Base-by-base conservation (phyloP, 257 asterid genomes). In the Galeopsis tetrahit region DNA sequence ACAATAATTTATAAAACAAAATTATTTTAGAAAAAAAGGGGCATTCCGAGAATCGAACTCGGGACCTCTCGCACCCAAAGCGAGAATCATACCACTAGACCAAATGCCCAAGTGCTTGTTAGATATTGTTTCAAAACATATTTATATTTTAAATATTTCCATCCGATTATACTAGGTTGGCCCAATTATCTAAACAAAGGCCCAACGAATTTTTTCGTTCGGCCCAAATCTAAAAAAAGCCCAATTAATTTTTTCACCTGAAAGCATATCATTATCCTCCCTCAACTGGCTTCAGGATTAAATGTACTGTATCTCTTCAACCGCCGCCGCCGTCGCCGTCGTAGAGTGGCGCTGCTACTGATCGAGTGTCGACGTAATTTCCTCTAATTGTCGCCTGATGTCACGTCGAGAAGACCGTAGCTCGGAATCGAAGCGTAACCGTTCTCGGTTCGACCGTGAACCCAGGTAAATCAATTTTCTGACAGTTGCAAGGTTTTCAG, bases 11-110 rank as follows among this genome's bases (percentile, higher is more conserved):
- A n/a, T n/a, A n/a, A n/a, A n/a, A n/a, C n/a, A n/a, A n/a, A n/a
- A n/a, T n/a, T n/a, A n/a, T n/a, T n/a, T 21, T 21, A 21, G 28
- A 21, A 21, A 21, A 21, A 55, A 8, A 2, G 61, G 61, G 61
- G 61, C 61, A 55, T 55, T 55, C 61, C 61, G 61, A 55, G 61
- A 55, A 55, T 55, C 80, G 80, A 87, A 84, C 90, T 84, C 80
- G 79, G 84, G 89, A 85, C 97, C 92, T 86, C 95, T 87, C 90
- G 87, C 94, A 82, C 97, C 95, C 87, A 61, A 89, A 91, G 93
- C 83, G 85, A 71, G 75, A 71, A 60, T 71, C 68, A 59, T 71
- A 60, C 69, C 75, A 59, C 75, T 85, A 89, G 94, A 85, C 96
- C 96, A 85, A 86, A 86, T 86, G 90, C 92, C 89, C 78, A 42